A percentile compares a stretch with the other conserved stretches of the same genome.
Evolutionary conservation across 2,329 filamentous ascomycete genomes (phyloP).

Genomic region (Myriosclerotinia scirpicola): DNA sequence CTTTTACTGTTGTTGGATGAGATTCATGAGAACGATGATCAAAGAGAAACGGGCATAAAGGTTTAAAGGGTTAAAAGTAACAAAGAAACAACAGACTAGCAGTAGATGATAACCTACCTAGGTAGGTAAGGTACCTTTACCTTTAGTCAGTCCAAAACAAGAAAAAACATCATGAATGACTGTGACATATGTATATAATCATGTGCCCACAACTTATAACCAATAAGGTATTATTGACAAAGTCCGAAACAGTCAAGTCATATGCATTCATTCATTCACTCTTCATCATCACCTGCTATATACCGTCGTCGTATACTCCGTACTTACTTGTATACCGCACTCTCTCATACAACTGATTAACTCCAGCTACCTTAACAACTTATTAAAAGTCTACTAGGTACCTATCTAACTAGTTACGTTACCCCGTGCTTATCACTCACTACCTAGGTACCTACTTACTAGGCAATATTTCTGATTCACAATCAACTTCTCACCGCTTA

Average conservation of each 20-base stretch:
- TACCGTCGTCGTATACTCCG: not conserved
- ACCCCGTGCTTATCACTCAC: not conserved
- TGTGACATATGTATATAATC: not conserved
- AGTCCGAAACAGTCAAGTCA: conserved; percentile 17
- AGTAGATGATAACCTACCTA: too few species aligned
- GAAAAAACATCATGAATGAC: not conserved
- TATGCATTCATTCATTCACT: not conserved
- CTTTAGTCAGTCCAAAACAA: not conserved
- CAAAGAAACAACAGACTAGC: not conserved
- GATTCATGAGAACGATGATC: not conserved
- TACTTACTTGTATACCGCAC: not conserved
- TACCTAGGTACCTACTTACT: not conserved
- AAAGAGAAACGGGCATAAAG: not conserved
- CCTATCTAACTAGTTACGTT: not conserved
- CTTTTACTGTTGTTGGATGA: not conserved
- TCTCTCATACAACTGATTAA: not conserved
- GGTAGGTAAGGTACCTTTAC: too few species aligned
- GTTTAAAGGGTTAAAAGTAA: not conserved
- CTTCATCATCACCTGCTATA: conserved; percentile 4
- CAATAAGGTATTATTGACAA: too few species aligned
- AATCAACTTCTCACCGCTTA: conserved; percentile 21
- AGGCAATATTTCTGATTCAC: not conserved
- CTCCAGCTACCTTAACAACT: too few species aligned
- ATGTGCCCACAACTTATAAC: not conserved
- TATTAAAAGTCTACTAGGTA: too few species aligned